Conservation (phyloP, 441 rosid genomes). For the Syzygium syzygioides region DNA sequence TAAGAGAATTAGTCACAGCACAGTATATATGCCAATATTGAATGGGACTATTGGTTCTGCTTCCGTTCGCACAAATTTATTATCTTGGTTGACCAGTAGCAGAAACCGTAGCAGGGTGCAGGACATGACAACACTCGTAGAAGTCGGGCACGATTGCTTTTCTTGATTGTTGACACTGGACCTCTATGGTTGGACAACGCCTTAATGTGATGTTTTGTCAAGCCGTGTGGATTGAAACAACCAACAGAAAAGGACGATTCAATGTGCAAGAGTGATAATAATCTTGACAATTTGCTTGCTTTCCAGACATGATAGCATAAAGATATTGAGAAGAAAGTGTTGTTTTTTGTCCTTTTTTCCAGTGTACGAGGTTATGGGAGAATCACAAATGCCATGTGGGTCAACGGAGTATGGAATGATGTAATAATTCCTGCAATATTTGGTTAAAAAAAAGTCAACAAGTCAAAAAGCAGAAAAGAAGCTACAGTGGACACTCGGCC, state of each 20-base stretch:
- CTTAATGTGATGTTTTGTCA: neutral
- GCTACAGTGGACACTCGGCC: too few species aligned
- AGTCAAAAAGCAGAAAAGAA: too few species aligned
- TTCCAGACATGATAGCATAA: neutral
- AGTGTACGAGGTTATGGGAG: neutral
- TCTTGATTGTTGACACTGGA: constrained; percentile 17
- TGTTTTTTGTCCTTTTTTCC: neutral
- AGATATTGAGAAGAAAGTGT: neutral
- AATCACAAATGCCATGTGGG: neutral
- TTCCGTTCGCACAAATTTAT: constrained; percentile 39
- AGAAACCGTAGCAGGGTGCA: constrained; percentile 31
- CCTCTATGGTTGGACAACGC: neutral
- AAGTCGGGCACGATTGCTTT: constrained; percentile 42
- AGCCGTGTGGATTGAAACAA: neutral
- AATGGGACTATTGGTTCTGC: constrained; percentile 32
- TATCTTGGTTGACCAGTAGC: constrained; percentile 63
- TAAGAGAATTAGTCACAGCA: constrained; percentile 51
- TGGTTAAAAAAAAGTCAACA: too few species aligned
- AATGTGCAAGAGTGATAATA: neutral
- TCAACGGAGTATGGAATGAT: neutral
- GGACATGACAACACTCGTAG: constrained; percentile 47
- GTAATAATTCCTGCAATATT: too few species aligned
- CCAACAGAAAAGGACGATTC: neutral
- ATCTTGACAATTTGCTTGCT: neutral
- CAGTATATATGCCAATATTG: constrained; percentile 67